Conservation (phyloP, 2,329 filamentous ascomycete genomes). For the Tympanopsis confertula region DNA sequence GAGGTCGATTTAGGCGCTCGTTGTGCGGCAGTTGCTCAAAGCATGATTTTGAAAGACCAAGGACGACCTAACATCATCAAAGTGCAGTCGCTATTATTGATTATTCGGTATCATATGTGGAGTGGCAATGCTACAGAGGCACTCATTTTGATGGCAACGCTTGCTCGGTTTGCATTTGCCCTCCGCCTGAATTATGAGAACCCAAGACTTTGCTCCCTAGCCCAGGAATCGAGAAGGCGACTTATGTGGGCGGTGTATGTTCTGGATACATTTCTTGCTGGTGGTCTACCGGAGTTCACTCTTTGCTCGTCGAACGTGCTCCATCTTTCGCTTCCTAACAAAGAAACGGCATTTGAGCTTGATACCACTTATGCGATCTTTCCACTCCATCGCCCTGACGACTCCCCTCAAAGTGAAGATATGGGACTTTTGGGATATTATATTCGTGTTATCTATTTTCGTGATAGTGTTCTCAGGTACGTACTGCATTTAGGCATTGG, state of each 20-base stretch:
- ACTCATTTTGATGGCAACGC: slow-evolving; percentile 32
- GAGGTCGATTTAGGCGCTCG: slow-evolving; percentile 38
- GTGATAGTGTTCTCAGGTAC: too few species aligned
- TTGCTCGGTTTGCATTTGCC: slow-evolving; percentile 34
- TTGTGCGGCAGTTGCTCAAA: slow-evolving; percentile 42
- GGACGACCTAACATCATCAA: slow-evolving; percentile 44
- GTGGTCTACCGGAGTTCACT: slow-evolving; percentile 31
- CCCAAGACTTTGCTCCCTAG: slow-evolving; percentile 27
- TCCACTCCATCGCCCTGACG: slow-evolving; percentile 20
- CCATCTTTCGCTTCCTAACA: slow-evolving; percentile 33
- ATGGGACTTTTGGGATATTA: too few species aligned
- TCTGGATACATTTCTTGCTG: slow-evolving; percentile 33
- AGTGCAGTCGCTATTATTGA: slow-evolving; percentile 32
- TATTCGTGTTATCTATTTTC: too few species aligned
- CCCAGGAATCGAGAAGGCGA: slow-evolving; percentile 28
- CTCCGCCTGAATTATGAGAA: slow-evolving; percentile 36
- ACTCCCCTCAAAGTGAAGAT: too few species aligned
- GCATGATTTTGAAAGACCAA: slow-evolving; percentile 37
- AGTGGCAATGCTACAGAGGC: slow-evolving; percentile 30
- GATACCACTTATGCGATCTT: slow-evolving; percentile 40
- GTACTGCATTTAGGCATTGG: too few species aligned
- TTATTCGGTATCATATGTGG: slow-evolving; percentile 34
- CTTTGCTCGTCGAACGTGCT: slow-evolving; percentile 29
- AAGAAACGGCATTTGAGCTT: slow-evolving; percentile 41
- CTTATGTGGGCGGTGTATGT: slow-evolving; percentile 37